Conservation (phyloP, 805 yeast genomes). For the Danielia oregonensis region DNA sequence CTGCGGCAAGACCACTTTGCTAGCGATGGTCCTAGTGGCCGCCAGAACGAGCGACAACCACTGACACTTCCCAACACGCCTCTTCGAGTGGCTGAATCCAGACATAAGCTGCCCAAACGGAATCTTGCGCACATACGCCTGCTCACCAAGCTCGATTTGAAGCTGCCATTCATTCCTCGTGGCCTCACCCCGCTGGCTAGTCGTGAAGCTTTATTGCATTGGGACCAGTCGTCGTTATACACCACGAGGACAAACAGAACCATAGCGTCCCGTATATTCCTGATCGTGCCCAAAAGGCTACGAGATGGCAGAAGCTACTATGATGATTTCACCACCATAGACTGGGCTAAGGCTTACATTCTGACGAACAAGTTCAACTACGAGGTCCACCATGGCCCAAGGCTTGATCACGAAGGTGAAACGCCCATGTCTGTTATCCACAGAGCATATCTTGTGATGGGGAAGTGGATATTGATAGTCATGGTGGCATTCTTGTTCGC, state of each 20-base stretch:
- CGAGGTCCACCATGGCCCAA: slow-evolving; percentile 30
- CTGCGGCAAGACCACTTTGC: too few relatives aligned
- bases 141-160: slow-evolving; percentile 2
- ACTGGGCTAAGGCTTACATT: slow-evolving; percentile 52
- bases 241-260: slow-evolving; percentile 2
- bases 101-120: background rate
- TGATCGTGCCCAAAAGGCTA: background rate
- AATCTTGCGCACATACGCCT: slow-evolving; percentile 3
- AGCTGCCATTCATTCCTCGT: background rate
- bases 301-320: slow-evolving; percentile 31
- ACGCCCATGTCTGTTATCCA: slow-evolving; percentile 18
- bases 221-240: background rate
- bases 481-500: slow-evolving; percentile 45
- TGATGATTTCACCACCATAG: slow-evolving; percentile 60
- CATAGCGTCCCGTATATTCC: background rate
- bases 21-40: too few relatives aligned
- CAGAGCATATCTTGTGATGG: slow-evolving; percentile 31
- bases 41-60: background rate
- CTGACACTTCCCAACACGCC: slow-evolving; percentile 2
- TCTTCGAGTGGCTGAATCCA: background rate
- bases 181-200: background rate
- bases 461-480: slow-evolving; percentile 49
- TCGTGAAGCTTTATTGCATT: background rate
- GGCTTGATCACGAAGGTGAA: slow-evolving; percentile 11
- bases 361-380: slow-evolving; percentile 40